Evolutionary conservation across 345 rosid species (phyloP).

Genomic region (Bretschneidera sinensis): DNA sequence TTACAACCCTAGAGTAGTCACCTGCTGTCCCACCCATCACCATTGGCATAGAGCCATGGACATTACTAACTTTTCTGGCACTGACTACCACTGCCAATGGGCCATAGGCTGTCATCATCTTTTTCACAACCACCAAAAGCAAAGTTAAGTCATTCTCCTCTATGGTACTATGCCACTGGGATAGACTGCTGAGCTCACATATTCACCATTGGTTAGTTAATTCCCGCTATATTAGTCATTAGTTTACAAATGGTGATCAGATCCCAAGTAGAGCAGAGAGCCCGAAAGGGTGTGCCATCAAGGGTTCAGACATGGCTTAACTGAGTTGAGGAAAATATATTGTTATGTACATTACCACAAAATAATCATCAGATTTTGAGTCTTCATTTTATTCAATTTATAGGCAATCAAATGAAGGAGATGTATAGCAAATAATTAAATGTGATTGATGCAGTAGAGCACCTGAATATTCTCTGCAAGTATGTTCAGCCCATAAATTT

Average conservation of each 20-base stretch:
- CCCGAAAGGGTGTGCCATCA: background rate
- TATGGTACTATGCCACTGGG: background rate
- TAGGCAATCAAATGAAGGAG: background rate
- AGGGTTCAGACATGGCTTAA: background rate
- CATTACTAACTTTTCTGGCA: too few relatives aligned
- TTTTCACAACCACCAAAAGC: too few relatives aligned
- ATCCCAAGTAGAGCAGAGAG: background rate
- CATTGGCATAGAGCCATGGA: too few relatives aligned
- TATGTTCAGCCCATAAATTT: constrained; percentile 64
- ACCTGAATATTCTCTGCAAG: constrained; percentile 65
- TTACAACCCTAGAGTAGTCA: too few relatives aligned
- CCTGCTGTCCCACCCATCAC: too few relatives aligned
- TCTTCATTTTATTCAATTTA: too few relatives aligned
- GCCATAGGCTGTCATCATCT: too few relatives aligned
- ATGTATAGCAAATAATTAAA: background rate
- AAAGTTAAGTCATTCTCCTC: too few relatives aligned
- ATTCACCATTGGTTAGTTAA: background rate
- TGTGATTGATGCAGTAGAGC: background rate
- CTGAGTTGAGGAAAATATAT: background rate
- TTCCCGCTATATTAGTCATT: background rate
- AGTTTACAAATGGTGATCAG: background rate
- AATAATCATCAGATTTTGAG: too few relatives aligned
- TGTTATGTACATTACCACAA: too few relatives aligned
- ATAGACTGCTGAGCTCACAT: background rate
- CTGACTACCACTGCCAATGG: too few relatives aligned